A percentile compares a stretch with the other conserved stretches of the same genome.
Conservation (phyloP, 495 filamentous ascomycete species). For the Hyaloscypha variabilis region DNA sequence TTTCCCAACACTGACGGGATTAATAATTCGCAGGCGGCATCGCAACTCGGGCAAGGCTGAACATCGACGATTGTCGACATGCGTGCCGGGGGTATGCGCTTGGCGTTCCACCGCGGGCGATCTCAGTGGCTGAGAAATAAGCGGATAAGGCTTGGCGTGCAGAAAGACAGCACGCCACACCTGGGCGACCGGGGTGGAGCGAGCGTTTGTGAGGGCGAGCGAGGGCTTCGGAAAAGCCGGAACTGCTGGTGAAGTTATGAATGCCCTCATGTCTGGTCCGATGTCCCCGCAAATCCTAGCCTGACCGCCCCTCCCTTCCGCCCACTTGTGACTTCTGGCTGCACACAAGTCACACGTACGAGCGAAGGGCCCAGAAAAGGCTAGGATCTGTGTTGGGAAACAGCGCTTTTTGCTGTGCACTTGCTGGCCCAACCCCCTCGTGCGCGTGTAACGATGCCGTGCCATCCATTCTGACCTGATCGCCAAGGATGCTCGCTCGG, state of each 20-base stretch:
- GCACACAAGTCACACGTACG: neutral
- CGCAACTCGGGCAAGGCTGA: slow-evolving; percentile 1
- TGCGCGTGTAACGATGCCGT: neutral
- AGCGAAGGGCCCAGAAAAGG: neutral
- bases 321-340: neutral
- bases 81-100: neutral
- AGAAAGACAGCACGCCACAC: neutral
- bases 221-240: slow-evolving; percentile 6
- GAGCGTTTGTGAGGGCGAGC: neutral
- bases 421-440: neutral
- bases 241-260: neutral
- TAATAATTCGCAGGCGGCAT: slow-evolving; percentile 6
- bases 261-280: slow-evolving; percentile 24
- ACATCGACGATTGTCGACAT: neutral
- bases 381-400: neutral
- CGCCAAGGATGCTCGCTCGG: neutral
- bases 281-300: neutral
- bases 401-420: neutral
- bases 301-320: neutral
- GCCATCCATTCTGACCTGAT: neutral
- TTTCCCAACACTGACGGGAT: neutral
- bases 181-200: neutral
- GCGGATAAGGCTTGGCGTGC: neutral
- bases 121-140: neutral
- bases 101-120: neutral